Base-by-base conservation (phyloP, 1,284 basidiomycete genomes). In the Abortiporus biennis region DNA sequence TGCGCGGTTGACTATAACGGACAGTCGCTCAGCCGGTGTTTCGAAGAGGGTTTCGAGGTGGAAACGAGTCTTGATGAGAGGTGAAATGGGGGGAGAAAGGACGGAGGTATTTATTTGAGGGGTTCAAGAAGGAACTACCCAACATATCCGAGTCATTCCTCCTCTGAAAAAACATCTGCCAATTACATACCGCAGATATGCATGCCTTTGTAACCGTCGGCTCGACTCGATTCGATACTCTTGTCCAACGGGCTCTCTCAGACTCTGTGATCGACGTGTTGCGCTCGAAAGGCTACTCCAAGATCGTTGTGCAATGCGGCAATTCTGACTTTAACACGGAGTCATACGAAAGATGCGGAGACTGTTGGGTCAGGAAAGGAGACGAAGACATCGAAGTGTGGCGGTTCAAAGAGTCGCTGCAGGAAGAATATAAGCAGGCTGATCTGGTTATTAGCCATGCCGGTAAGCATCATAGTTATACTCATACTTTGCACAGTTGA, bases 401-500 rank as follows among this genome's bases (percentile, higher is more conserved):
- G 74, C 72, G 67, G 50, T 93, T 86, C 66, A 88, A 85, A 53
- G 67, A 78, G 5, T 78, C 80, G 20, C 68, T 94, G 48, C 71
- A 78, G 44, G 70, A 70, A 12, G 76, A 85, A 31, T 83, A 87
- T 47, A 64, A 69, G 35, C 64, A 58, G 11, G 82, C 88, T 19
- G 81, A 92, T 58, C 62, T 92, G 35, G 77, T 98, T 39, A 84
- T 98, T 30, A 89, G 90, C 56, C 94, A 98, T 73, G 94, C 92
- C 55, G 93, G 93, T 93, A 59, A 52, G 78, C n/a, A n/a, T n/a
- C n/a, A n/a, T n/a, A n/a, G n/a, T n/a, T n/a, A n/a, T 39, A 15
- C 33, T 21, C n/a, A n/a, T n/a, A n/a, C n/a, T n/a, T n/a, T n/a
- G n/a, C n/a, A n/a, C n/a, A n/a, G n/a, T n/a, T n/a, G n/a, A n/a